phyloP scores from a whole-genome alignment of 2,329 filamentous ascomycete species.

The Myotisia sp. region DNA sequence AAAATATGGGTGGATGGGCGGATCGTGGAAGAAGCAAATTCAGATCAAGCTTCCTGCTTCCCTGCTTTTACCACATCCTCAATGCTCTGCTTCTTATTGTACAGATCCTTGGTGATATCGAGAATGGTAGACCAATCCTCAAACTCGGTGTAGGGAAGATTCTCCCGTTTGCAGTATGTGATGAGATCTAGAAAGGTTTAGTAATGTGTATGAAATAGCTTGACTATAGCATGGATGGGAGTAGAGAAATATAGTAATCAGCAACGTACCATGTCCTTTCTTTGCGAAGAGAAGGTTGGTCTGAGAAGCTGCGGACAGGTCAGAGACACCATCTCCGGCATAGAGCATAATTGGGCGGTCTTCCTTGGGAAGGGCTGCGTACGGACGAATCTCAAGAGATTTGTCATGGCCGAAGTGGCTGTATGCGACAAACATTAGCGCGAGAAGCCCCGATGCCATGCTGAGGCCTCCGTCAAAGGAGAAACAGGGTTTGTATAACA shows the following conservation, averaged over 20 bases:
- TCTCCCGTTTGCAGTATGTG: constrained; percentile 68
- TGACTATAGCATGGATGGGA: constrained; percentile 6
- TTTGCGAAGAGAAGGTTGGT: constrained; percentile 91
- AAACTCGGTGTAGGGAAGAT: constrained; percentile 78
- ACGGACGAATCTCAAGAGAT: constrained; percentile 76
- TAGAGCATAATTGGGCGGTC: constrained; percentile 78
- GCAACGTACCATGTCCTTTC: constrained; percentile 71
- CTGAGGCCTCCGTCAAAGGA: background rate
- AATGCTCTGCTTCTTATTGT: constrained; percentile 43
- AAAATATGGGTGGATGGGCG: no score
- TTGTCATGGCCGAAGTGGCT: constrained; percentile 95
- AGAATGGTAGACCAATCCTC: constrained; percentile 70
- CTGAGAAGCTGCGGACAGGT: constrained; percentile 81
- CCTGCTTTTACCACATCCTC: constrained; percentile 8
- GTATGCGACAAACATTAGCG: constrained; percentile 5
- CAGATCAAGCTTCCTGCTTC: no score
- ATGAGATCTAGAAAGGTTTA: constrained; percentile 52
- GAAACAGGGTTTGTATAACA: constrained; percentile 12
- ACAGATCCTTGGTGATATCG: constrained; percentile 59
- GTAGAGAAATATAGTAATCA: constrained; percentile 20
- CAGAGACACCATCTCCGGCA: constrained; percentile 85
- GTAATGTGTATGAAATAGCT: background rate
- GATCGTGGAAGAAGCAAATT: no score
- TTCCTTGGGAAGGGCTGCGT: constrained; percentile 49
- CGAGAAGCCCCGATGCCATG: no score